Evolutionary conservation across 345 rosid genomes (phyloP).

Genomic region (Toxicodendron radicans): DNA sequence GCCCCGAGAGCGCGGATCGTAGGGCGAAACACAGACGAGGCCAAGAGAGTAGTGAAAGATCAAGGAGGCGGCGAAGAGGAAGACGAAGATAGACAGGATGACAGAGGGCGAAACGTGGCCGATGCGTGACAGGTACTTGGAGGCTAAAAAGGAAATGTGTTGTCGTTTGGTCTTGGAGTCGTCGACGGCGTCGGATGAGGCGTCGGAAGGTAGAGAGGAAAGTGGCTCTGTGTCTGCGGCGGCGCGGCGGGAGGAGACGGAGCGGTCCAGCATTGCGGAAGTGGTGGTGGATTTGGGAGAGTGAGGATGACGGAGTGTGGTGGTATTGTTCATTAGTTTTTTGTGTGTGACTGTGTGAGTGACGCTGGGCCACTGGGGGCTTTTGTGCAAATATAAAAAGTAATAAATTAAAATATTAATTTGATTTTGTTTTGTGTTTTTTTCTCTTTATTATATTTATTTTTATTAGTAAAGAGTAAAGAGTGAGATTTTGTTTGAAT

Average conservation of each 20-base stretch:
- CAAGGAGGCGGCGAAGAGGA: constrained; percentile 27
- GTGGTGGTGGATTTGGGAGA: constrained; percentile 33
- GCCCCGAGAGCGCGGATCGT: constrained; percentile 65
- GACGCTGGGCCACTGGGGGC: too few relatives aligned
- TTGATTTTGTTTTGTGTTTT: too few relatives aligned
- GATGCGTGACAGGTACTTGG: constrained; percentile 51
- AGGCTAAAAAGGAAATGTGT: constrained; percentile 44
- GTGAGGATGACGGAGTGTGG: constrained; percentile 39
- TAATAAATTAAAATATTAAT: too few relatives aligned
- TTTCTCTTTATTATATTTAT: too few relatives aligned
- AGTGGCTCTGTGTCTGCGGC: constrained; percentile 44
- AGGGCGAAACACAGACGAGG: constrained; percentile 75
- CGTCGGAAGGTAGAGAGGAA: constrained; percentile 43
- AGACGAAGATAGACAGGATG: constrained; percentile 37
- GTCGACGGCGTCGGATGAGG: constrained; percentile 32
- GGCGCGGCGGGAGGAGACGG: background rate
- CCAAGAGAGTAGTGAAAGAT: constrained; percentile 42
- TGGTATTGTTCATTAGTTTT: constrained; percentile 10
- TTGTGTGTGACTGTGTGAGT: too few relatives aligned
- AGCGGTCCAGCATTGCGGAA: too few relatives aligned
- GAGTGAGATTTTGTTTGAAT: too few relatives aligned
- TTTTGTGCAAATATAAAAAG: too few relatives aligned
- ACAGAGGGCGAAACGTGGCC: constrained; percentile 51
- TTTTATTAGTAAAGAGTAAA: too few relatives aligned
- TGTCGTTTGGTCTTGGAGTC: constrained; percentile 70